Evolutionary conservation across 1,284 basidiomycete genomes (phyloP), one percentile per base, ranked within the genome.

Genomic region (Hymenochaete sp.): DNA sequence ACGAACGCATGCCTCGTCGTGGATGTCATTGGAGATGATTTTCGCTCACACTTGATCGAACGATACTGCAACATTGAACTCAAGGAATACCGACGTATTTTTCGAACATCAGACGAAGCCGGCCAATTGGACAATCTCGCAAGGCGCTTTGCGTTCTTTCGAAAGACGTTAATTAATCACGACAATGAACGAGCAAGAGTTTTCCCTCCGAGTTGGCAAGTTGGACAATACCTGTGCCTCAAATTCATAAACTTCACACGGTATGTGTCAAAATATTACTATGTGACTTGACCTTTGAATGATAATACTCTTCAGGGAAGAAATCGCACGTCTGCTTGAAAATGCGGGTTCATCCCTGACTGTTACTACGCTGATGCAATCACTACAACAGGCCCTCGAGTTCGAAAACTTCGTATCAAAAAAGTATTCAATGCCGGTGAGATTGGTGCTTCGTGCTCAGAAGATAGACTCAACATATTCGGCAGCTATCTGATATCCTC

Each of bases 61-160:
- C 84, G 92, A 50, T 98, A 97, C 59, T 82, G 90, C 35, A 79
- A 83, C 9, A 73, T 93, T 8, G 90, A 97, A 60, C 73, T 99
- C 25, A 89, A 92, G 58, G 96, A 98, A 62, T 99, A 99, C 60
- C 82, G 93, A 9, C 82, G 93, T 13, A 95, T 99, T 59, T 99
- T 99, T 66, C 80, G 88, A 50, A 75, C 83, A 2, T 82, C 81
- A 1, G 91, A 95, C 56, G 93, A 97, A 65, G 86, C 96, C 0
- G 96, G 95, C 1, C 92, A 97, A 60, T 72, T 99, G 36, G 96
- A 99, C 65, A 99, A 99, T 53, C 76, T 98, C 4, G 79, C 89
- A 0, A 73, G 95, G 13, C 77, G 96, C 29, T 98, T 93, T 55
- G 90, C 93, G 2, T 99, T 93, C 92, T 98, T 98, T 66, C 72